Conservation (phyloP, 305 asterid genomes). For the Nicotiana rustica region DNA sequence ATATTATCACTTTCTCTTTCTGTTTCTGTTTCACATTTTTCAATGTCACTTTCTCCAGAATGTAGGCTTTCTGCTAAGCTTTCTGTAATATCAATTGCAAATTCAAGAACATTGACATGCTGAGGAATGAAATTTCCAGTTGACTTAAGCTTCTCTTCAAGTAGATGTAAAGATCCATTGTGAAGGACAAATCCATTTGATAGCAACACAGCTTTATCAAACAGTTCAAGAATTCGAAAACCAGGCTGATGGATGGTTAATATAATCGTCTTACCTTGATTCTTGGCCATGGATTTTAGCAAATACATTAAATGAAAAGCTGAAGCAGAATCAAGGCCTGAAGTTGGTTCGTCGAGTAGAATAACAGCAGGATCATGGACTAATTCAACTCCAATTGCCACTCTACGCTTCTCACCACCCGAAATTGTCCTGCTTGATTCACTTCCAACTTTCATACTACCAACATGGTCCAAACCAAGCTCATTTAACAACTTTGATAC, state of each 20-base stretch:
- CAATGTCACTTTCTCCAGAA: conserved; percentile 29
- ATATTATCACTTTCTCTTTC: conserved; percentile 25
- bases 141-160: conserved; percentile 51
- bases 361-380: conserved; percentile 75
- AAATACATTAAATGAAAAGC: conserved; percentile 60
- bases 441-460: conserved; percentile 56
- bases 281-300: conserved; percentile 63
- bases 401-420: conserved; percentile 84
- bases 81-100: conserved; percentile 56
- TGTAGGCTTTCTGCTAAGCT: conserved; percentile 35
- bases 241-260: conserved; percentile 84
- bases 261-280: conserved; percentile 57
- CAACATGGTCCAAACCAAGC: conserved; percentile 66
- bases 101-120: conserved; percentile 70
- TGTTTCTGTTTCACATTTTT: conserved; percentile 29
- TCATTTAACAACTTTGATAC: conserved; percentile 61
- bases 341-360: conserved; percentile 77
- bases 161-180: conserved; percentile 56
- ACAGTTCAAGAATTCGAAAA: conserved; percentile 58
- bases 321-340: conserved; percentile 77
- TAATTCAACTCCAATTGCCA: conserved; percentile 76
- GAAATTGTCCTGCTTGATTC: conserved; percentile 69
- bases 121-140: conserved; percentile 62
- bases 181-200: conserved; percentile 65
- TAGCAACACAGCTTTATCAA: conserved; percentile 61